These are phyloP conservation scores for Immersiporthe knoxdaviesiana DNA, from an alignment of 2,329 filamentous ascomycete genomes.

Conservation along the genomic window DNA sequence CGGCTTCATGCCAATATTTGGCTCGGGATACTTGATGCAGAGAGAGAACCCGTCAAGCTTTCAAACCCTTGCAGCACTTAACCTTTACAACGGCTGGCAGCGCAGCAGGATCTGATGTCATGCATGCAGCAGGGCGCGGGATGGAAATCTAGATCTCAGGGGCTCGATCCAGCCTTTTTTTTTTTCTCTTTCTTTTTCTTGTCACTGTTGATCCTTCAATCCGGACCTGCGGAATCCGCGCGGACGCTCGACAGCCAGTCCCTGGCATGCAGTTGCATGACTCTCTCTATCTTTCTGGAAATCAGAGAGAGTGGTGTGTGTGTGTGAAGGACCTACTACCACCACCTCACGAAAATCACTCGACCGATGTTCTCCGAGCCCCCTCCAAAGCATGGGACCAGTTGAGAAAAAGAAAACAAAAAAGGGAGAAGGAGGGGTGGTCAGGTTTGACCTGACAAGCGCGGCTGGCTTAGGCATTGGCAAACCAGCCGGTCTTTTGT, in stretches of 20 bases:
- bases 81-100: constrained; percentile 9
- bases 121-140: constrained; percentile 30
- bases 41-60: background rate
- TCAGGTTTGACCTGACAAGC: background rate
- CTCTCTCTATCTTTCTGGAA: too few species aligned
- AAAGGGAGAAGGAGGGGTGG: too few species aligned
- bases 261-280: background rate
- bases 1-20: constrained; percentile 10
- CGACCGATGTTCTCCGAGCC: background rate
- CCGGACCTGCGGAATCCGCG: background rate
- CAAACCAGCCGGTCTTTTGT: background rate
- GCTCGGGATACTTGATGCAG: constrained; percentile 7
- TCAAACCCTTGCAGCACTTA: constrained; percentile 1
- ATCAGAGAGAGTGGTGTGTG: background rate
- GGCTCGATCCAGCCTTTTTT: constrained; percentile 19
- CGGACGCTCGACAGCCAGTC: background rate
- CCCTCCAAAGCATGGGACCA: background rate
- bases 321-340: background rate
- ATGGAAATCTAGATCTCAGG: constrained; percentile 20
- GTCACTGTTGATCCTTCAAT: background rate
- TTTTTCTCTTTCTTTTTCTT: background rate
- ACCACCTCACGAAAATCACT: background rate
- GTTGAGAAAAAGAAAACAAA: too few species aligned
- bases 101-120: constrained; percentile 30
- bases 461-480: background rate